A percentile compares a stretch with the other conserved stretches of the same genome.
Evolutionary conservation across 2,329 filamentous ascomycete species (phyloP).

Genomic region (Periconia macrospinosa): DNA sequence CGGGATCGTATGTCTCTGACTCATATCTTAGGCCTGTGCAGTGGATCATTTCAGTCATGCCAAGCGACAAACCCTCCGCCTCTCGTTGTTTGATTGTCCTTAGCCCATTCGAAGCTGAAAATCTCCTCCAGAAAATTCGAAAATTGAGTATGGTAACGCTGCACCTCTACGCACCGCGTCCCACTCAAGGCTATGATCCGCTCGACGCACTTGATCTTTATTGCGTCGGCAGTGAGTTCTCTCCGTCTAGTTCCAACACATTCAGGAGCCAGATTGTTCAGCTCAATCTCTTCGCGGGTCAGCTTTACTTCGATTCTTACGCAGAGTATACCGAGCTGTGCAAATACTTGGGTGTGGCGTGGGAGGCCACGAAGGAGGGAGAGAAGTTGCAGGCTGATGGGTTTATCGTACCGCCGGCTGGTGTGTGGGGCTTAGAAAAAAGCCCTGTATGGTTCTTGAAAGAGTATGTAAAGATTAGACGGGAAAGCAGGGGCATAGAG

Average conservation of each 20-base stretch:
- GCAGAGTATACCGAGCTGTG: slow-evolving; percentile 59
- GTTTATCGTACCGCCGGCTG: slow-evolving; percentile 36
- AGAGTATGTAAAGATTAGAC: slow-evolving; percentile 32
- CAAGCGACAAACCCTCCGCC: too few relatives aligned
- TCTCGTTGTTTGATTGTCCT: slow-evolving; percentile 53
- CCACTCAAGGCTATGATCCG: slow-evolving; percentile 21
- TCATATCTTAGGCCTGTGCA: slow-evolving; percentile 57
- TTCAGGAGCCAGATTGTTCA: slow-evolving; percentile 43
- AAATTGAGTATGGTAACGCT: slow-evolving; percentile 43
- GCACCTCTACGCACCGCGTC: slow-evolving; percentile 57
- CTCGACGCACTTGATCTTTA: slow-evolving; percentile 54
- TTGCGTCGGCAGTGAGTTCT: slow-evolving; percentile 29
- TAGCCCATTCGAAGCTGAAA: slow-evolving; percentile 63
- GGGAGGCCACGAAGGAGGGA: slow-evolving; percentile 15
- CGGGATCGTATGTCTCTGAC: slow-evolving; percentile 39
- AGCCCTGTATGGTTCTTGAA: slow-evolving; percentile 50
- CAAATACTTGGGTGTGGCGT: slow-evolving; percentile 55
- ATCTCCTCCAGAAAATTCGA: slow-evolving; percentile 48
- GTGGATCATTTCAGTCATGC: slow-evolving; percentile 48
- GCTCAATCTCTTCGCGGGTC: slow-evolving; percentile 69
- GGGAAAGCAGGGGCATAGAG: slow-evolving; percentile 41
- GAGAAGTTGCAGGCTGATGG: slow-evolving; percentile 36
- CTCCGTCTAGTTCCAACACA: too few relatives aligned
- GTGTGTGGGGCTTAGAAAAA: slow-evolving; percentile 34
- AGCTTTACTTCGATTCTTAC: slow-evolving; percentile 62